Conservation (phyloP, 345 rosid species). For the Balakata baccata region DNA sequence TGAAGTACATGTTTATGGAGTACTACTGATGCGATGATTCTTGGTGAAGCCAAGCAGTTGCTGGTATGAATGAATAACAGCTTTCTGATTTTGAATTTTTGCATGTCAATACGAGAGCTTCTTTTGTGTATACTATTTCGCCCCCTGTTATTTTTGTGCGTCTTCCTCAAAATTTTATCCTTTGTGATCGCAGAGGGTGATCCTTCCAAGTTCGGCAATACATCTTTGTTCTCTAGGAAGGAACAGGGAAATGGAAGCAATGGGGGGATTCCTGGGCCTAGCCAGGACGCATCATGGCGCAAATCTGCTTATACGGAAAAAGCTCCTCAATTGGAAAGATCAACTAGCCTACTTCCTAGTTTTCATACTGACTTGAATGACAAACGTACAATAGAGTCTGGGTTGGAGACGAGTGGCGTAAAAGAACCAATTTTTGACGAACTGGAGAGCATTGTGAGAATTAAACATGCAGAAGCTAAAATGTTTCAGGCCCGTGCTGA, state of each 20-base stretch:
- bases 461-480: constrained; percentile 81
- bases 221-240: constrained; percentile 37
- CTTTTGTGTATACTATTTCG: neutral
- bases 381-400: constrained; percentile 41
- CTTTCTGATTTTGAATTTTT: neutral
- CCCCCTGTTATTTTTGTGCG: neutral
- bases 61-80: neutral
- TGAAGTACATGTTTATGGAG: neutral
- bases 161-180: constrained; percentile 1
- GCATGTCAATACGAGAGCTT: neutral
- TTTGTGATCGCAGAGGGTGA: constrained; percentile 58
- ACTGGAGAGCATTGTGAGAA: constrained; percentile 76
- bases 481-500: constrained; percentile 91
- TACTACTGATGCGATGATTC: neutral
- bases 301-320: constrained; percentile 59
- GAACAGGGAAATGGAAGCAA: constrained; percentile 55
- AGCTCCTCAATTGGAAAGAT: constrained; percentile 49
- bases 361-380: constrained; percentile 49
- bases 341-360: constrained; percentile 47
- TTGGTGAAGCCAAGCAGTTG: neutral
- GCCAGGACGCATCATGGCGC: constrained; percentile 54
- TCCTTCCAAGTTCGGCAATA: constrained; percentile 41
- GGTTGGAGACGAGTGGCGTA: constrained; percentile 38
- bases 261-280: constrained; percentile 41
- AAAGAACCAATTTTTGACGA: constrained; percentile 77